Evolutionary conservation across 495 filamentous ascomycete genomes (phyloP).

Genomic region (Trichoderma gamsii): DNA sequence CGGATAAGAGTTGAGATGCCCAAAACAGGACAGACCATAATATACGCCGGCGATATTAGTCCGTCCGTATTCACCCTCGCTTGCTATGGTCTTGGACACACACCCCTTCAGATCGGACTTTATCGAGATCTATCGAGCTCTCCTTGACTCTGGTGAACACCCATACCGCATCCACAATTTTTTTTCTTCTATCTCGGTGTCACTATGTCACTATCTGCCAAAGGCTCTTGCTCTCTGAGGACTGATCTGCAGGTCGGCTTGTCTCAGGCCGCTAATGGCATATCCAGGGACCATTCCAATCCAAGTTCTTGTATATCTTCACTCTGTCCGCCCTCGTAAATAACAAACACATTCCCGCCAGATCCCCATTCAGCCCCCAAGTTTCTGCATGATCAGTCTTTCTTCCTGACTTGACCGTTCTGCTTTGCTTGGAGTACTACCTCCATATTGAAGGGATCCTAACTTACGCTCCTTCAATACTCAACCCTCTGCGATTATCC

Average conservation of each 20-base stretch:
- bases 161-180: slow-evolving; percentile 11
- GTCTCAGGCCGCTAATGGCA: slow-evolving; percentile 14
- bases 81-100: not conserved
- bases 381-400: slow-evolving; percentile 1
- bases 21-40: not conserved
- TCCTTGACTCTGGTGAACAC: not conserved
- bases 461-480: slow-evolving; percentile 15
- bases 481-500: slow-evolving; percentile 22
- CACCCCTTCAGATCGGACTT: not conserved
- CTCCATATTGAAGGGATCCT: not conserved
- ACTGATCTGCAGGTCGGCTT: slow-evolving; percentile 14
- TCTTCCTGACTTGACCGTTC: not conserved
- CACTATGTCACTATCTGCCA: not conserved
- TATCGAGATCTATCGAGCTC: slow-evolving; percentile 2
- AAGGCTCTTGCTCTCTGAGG: not conserved
- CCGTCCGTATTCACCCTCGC: not conserved
- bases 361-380: slow-evolving; percentile 6
- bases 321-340: not conserved
- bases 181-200: not conserved
- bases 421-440: slow-evolving; percentile 13
- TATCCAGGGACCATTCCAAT: slow-evolving; percentile 5
- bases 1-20: not conserved
- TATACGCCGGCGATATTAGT: not conserved
- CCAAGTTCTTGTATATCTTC: slow-evolving; percentile 14
- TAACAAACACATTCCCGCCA: slow-evolving; percentile 11